These are phyloP conservation scores for Gamsiella multidivaricata DNA, from an alignment of 192 early-diverging fungal genomes.

Conservation along the genomic window DNA sequence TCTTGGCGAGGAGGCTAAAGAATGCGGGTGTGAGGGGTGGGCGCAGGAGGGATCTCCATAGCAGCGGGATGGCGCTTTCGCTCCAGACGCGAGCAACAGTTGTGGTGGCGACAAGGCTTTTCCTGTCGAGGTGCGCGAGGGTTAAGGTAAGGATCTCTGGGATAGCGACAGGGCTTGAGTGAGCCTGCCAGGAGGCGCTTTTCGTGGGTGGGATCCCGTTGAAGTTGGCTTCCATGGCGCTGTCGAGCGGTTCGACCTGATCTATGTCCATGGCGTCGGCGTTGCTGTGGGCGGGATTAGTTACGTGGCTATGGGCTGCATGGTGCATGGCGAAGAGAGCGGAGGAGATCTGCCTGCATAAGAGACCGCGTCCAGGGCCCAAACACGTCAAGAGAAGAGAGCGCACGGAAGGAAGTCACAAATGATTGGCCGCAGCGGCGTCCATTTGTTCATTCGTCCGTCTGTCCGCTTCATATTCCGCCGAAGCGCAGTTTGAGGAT, in stretches of 20 bases:
- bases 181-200: background rate
- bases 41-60: background rate
- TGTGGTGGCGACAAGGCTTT: background rate
- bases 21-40: background rate
- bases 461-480: background rate
- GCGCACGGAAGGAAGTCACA: no score
- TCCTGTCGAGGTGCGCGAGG: conserved; percentile 7
- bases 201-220: background rate
- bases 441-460: no score
- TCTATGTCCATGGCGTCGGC: background rate
- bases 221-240: background rate
- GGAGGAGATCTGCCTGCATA: no score
- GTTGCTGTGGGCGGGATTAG: no score
- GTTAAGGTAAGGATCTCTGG: conserved; percentile 13
- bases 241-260: background rate
- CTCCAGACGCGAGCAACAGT: conserved; percentile 13
- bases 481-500: background rate
- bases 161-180: background rate
- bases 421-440: no score
- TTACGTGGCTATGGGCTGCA: no score
- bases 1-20: background rate
- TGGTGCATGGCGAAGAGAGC: no score
- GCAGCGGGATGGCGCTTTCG: background rate
- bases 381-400: no score
- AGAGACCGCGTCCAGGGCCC: no score